Evolutionary conservation across 2,329 filamentous ascomycete genomes (phyloP).

Genomic region (Colletotrichum horii): DNA sequence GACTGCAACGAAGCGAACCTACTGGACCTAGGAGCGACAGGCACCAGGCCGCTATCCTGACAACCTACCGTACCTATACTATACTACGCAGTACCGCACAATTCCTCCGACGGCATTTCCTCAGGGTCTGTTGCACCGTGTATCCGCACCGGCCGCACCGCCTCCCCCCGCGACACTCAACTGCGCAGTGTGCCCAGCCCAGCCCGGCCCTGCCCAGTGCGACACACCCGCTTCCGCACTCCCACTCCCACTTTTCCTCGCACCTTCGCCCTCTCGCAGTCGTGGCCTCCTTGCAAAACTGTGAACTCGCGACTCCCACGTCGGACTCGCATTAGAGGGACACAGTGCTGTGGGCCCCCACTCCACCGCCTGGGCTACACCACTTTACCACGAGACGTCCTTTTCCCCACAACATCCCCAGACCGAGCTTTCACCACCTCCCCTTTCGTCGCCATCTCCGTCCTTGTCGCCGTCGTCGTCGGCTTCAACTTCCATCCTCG

Average conservation of each 20-base stretch:
- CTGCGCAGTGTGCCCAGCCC: not conserved
- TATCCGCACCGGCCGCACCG: slow-evolving; percentile 6
- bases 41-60: not conserved
- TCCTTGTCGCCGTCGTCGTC: slow-evolving; percentile 7
- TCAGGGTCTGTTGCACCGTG: slow-evolving; percentile 18
- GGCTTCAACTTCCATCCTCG: slow-evolving; percentile 2
- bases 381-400: slow-evolving; percentile 21
- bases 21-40: not conserved
- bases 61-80: not conserved
- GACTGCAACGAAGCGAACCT: not conserved
- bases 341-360: slow-evolving; percentile 19
- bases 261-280: not conserved
- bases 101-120: slow-evolving; percentile 13
- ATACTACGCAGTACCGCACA: too few species aligned
- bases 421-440: slow-evolving; percentile 23
- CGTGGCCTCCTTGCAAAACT: not conserved
- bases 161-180: not conserved
- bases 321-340: slow-evolving; percentile 20
- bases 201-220: slow-evolving; percentile 11
- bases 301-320: not conserved
- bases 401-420: slow-evolving; percentile 24
- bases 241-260: not conserved
- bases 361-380: slow-evolving; percentile 22
- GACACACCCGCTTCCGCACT: not conserved
- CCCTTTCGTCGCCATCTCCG: slow-evolving; percentile 16